These are phyloP conservation scores for Papiliotrema fonsecae DNA, from an alignment of 1,284 basidiomycete species.

Conservation along the genomic window DNA sequence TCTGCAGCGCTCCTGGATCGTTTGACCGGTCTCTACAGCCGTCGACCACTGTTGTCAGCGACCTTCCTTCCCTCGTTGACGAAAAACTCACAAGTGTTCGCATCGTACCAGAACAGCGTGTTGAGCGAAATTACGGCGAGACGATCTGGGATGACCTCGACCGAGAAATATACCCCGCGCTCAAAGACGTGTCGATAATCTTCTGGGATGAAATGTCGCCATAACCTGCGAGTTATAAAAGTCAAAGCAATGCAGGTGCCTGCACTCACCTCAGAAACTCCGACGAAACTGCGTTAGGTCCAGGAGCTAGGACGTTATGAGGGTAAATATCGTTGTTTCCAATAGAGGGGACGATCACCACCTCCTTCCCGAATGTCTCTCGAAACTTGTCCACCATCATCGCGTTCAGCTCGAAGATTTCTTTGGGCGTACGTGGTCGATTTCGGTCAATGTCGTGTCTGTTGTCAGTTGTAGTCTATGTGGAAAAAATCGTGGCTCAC, in stretches of 20 bases:
- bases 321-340: slow-evolving; percentile 89
- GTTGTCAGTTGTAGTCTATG: background rate
- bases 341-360: slow-evolving; percentile 77
- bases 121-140: slow-evolving; percentile 82
- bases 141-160: slow-evolving; percentile 71
- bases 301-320: slow-evolving; percentile 57
- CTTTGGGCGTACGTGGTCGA: slow-evolving; percentile 70
- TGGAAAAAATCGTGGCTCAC: slow-evolving; percentile 46
- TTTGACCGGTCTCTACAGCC: slow-evolving; percentile 59
- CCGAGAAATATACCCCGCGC: slow-evolving; percentile 76
- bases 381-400: slow-evolving; percentile 67
- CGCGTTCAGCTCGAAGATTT: slow-evolving; percentile 75
- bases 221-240: slow-evolving; percentile 57
- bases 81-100: slow-evolving; percentile 66
- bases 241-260: background rate
- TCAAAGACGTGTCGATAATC: slow-evolving; percentile 74
- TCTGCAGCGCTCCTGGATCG: slow-evolving; percentile 76
- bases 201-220: slow-evolving; percentile 78
- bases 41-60: slow-evolving; percentile 43
- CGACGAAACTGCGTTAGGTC: slow-evolving; percentile 74
- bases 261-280: slow-evolving; percentile 62
- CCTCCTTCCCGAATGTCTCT: slow-evolving; percentile 62
- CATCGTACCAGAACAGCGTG: slow-evolving; percentile 88
- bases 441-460: slow-evolving; percentile 85
- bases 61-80: background rate